These are phyloP conservation scores for Tetrahymena elliotti DNA, from an alignment of 73 alveolate species.

Conservation along the genomic window DNA sequence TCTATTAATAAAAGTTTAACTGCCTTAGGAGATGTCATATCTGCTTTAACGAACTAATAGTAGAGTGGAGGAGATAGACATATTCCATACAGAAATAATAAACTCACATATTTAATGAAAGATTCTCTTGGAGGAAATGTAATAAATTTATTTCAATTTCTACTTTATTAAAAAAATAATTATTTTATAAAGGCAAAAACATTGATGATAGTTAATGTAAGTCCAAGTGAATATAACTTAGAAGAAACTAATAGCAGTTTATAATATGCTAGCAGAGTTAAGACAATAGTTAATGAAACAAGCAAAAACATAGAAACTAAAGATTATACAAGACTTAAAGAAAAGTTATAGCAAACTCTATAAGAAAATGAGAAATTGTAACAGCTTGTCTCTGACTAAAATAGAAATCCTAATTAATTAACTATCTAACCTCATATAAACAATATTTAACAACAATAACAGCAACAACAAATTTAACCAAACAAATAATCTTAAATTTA, in stretches of 20 bases:
- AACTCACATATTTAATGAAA: constrained; percentile 67
- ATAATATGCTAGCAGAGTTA: constrained; percentile 34
- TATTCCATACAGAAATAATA: constrained; percentile 69
- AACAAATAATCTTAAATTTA: not conserved
- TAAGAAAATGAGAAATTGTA: constrained; percentile 16
- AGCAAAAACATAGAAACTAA: constrained; percentile 24
- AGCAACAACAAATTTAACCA: not conserved
- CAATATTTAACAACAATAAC: not conserved
- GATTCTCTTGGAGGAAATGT: constrained; percentile 73
- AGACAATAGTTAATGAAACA: constrained; percentile 29
- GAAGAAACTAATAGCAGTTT: constrained; percentile 32
- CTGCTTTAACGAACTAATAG: constrained; percentile 31
- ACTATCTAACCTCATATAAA: not conserved
- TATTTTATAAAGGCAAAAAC: constrained; percentile 70
- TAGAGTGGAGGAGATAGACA: constrained; percentile 37
- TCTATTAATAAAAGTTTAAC: constrained; percentile 74
- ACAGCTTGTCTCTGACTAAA: not conserved
- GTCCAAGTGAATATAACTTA: constrained; percentile 56
- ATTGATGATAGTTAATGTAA: constrained; percentile 85
- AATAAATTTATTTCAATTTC: not conserved
- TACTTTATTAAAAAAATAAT: no score
- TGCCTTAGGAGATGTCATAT: constrained; percentile 77
- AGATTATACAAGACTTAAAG: constrained; percentile 12
- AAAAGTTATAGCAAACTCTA: not conserved
- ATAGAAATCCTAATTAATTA: not conserved